Conservation (phyloP, 177 flowering plant genomes). For the Vitis hybrid region DNA sequence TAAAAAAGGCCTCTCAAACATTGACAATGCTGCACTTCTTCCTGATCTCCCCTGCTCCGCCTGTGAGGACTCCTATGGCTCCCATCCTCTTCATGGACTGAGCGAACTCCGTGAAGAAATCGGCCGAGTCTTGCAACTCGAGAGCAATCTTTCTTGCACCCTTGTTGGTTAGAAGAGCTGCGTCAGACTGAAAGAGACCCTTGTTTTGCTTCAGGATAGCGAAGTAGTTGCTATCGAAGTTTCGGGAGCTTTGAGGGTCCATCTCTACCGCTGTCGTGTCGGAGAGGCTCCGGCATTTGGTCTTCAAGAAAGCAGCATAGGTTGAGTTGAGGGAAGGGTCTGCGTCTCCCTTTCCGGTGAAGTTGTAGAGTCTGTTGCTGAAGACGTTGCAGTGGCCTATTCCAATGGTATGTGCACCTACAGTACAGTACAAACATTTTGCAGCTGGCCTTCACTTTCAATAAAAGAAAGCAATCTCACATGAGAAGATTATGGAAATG, state of each 20-base stretch:
- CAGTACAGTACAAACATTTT: background rate
- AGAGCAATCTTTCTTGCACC: conserved; percentile 7
- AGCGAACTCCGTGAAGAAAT: conserved; percentile 35
- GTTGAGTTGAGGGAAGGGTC: conserved; percentile 58
- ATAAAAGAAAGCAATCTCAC: too few species aligned
- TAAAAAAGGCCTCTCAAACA: background rate
- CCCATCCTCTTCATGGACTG: conserved; percentile 53
- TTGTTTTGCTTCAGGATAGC: conserved; percentile 21
- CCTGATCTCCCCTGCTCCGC: conserved; percentile 45
- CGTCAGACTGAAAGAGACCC: conserved; percentile 61
- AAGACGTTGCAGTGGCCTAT: conserved; percentile 42
- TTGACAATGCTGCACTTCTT: conserved; percentile 42
- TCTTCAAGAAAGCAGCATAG: conserved; percentile 39
- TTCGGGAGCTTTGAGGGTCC: conserved; percentile 41
- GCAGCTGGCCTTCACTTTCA: too few species aligned
- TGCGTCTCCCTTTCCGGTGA: conserved; percentile 48
- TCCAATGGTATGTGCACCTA: conserved; percentile 69
- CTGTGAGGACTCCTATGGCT: conserved; percentile 41
- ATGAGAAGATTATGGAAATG: too few species aligned
- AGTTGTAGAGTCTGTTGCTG: conserved; percentile 56
- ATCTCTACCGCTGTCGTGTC: conserved; percentile 38
- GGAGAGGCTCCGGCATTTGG: conserved; percentile 30
- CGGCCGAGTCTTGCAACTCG: background rate
- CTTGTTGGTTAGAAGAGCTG: conserved; percentile 43
- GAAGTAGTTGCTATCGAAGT: conserved; percentile 48